Percentiles rank a stretch among this genome's conserved stretches.
These are phyloP conservation scores for Ammopiptanthus mongolicus DNA, from an alignment of 306 rosid genomes.

Conservation along the genomic window DNA sequence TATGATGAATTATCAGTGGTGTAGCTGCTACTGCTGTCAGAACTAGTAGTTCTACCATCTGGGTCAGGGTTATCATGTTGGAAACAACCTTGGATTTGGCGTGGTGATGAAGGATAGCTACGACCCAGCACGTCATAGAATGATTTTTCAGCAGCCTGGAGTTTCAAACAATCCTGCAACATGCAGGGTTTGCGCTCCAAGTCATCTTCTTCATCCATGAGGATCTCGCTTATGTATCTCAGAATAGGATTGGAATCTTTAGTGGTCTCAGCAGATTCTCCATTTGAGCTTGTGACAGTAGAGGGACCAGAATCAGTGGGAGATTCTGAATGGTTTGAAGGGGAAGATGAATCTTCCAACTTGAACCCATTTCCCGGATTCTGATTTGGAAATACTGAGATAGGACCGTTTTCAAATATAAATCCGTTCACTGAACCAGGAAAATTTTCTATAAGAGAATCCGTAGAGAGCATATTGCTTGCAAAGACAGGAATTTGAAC, in stretches of 20 bases:
- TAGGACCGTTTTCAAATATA: constrained; percentile 31
- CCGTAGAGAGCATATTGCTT: constrained; percentile 27
- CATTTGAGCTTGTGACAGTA: constrained; percentile 22
- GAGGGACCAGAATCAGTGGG: constrained; percentile 23
- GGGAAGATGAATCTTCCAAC: constrained; percentile 21
- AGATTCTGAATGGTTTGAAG: constrained; percentile 21
- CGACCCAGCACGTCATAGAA: constrained; percentile 72
- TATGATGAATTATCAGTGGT: constrained; percentile 30
- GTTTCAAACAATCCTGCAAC: constrained; percentile 75
- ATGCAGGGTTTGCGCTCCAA: constrained; percentile 67
- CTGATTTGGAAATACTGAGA: constrained; percentile 20
- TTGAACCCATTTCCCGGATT: constrained; percentile 21
- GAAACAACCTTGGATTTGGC: constrained; percentile 4
- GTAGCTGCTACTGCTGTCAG: constrained; percentile 30
- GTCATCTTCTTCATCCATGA: constrained; percentile 77
- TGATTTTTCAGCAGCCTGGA: constrained; percentile 73
- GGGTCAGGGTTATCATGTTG: constrained; percentile 9
- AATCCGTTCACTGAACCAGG: constrained; percentile 36
- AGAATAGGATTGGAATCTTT: constrained; percentile 54
- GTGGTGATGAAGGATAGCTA: constrained; percentile 44
- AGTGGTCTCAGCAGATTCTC: constrained; percentile 40
- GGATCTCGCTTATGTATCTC: constrained; percentile 64
- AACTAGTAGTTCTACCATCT: constrained; percentile 16
- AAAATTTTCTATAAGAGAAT: constrained; percentile 37
- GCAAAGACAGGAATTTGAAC: background rate